Conservation (phyloP, 805 yeast species). For the Sugiyamaella chiloensis region DNA sequence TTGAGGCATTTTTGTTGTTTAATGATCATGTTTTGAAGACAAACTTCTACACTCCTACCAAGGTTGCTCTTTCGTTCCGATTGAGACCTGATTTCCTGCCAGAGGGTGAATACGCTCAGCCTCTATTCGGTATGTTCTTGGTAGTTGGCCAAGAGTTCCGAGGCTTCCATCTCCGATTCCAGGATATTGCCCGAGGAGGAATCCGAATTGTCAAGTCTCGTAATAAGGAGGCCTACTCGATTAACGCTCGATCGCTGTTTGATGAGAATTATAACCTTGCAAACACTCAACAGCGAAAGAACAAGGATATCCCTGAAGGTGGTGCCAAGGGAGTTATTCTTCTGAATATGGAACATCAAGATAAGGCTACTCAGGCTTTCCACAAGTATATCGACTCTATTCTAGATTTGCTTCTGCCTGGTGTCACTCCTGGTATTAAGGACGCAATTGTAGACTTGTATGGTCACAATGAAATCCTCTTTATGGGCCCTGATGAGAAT, state of each 20-base stretch:
- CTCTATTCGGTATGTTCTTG: slow-evolving; percentile 91
- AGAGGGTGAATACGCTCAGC: slow-evolving; percentile 80
- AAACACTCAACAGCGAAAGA: slow-evolving; percentile 91
- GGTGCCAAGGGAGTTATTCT: slow-evolving; percentile 97
- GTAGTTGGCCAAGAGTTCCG: slow-evolving; percentile 95
- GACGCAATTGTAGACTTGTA: slow-evolving; percentile 82
- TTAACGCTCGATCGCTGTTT: slow-evolving; percentile 82
- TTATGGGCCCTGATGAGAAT: slow-evolving; percentile 99
- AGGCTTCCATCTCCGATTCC: slow-evolving; percentile 95
- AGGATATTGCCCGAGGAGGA: slow-evolving; percentile 98
- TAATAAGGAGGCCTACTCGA: slow-evolving; percentile 77
- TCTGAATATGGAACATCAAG: slow-evolving; percentile 67
- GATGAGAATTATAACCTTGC: slow-evolving; percentile 97
- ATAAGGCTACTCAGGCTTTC: slow-evolving; percentile 77
- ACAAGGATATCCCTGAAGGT: slow-evolving; percentile 98
- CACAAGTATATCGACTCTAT: slow-evolving; percentile 90
- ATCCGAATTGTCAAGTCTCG: slow-evolving; percentile 90
- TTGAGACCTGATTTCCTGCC: slow-evolving; percentile 86
- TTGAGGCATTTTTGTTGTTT: slow-evolving; percentile 77
- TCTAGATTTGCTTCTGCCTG: slow-evolving; percentile 76
- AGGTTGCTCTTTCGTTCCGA: slow-evolving; percentile 92
- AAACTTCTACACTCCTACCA: slow-evolving; percentile 88
- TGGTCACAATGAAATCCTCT: slow-evolving; percentile 81
- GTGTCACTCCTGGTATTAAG: slow-evolving; percentile 68
- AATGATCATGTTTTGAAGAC: slow-evolving; percentile 88